Evolutionary conservation across 352 stramenopile species (phyloP).

Genomic region (Globisporangium uncinulatum): DNA sequence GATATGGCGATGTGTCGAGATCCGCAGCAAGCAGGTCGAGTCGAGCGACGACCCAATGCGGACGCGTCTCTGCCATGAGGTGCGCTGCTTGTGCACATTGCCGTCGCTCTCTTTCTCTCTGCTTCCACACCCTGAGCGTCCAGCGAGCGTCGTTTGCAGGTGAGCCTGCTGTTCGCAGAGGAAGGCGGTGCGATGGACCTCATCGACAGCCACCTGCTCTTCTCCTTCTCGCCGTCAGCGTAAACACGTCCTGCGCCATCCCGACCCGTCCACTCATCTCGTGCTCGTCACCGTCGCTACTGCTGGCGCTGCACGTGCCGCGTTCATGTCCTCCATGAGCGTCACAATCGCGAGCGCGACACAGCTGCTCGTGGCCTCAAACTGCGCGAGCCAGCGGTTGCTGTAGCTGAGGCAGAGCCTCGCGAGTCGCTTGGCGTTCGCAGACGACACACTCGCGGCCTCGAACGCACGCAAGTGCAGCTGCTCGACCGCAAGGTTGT

Average conservation of each 20-base stretch:
- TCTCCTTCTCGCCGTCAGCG: neutral
- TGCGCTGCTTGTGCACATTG: neutral
- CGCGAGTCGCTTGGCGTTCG: conserved; percentile 86
- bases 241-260: neutral
- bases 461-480: conserved; percentile 81
- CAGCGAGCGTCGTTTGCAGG: neutral
- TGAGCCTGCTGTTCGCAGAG: conserved; percentile 28
- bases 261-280: neutral
- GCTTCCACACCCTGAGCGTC: too few species aligned
- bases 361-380: conserved; percentile 85
- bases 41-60: conserved; percentile 5
- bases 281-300: neutral
- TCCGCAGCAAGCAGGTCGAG: conserved; percentile 6
- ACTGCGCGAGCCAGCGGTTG: conserved; percentile 86
- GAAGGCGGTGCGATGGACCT: conserved; percentile 20
- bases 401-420: conserved; percentile 89
- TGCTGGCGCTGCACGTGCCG: conserved; percentile 1
- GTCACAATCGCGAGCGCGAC: conserved; percentile 59
- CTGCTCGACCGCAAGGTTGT: conserved; percentile 91
- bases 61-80: conserved; percentile 5
- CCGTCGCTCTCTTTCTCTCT: too few species aligned
- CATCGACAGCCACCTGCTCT: neutral
- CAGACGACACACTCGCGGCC: conserved; percentile 58
- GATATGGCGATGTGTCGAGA: neutral
- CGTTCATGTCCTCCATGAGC: conserved; percentile 56